Evolutionary conservation across 331 rosid genomes (phyloP).

Genomic region (Pyracantha coccinea): DNA sequence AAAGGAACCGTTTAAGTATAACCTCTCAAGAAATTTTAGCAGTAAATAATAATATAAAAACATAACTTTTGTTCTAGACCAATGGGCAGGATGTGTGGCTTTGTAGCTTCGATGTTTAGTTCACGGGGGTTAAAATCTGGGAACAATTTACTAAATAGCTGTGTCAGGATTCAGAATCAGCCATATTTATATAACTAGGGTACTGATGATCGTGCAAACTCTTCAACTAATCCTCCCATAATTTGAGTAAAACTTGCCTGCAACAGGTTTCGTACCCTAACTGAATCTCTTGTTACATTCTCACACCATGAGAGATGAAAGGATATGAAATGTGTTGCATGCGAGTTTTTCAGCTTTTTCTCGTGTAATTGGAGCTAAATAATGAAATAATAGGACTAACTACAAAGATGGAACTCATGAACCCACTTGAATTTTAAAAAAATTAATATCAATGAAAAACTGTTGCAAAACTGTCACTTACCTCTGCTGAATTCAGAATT

Average conservation of each 20-base stretch:
- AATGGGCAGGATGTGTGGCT: background rate
- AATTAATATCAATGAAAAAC: background rate
- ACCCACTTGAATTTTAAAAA: background rate
- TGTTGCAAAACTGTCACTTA: conserved; percentile 1
- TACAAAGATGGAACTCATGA: background rate
- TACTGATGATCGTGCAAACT: background rate
- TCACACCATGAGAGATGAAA: no score
- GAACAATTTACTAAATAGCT: conserved; percentile 42
- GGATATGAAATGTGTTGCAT: no score
- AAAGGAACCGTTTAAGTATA: background rate
- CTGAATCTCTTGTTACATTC: no score
- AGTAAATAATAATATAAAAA: background rate
- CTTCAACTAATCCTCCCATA: background rate
- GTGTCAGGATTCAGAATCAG: background rate
- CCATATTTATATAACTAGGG: background rate
- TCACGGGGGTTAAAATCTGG: conserved; percentile 35
- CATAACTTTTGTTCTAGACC: background rate
- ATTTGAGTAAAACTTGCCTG: no score
- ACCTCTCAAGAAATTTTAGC: conserved; percentile 25
- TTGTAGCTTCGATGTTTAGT: conserved; percentile 5
- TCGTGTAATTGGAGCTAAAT: background rate
- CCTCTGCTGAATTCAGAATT: background rate
- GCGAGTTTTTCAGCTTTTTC: no score
- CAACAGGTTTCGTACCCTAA: no score
- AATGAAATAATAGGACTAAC: background rate